phyloP scores from a whole-genome alignment of 1,284 basidiomycete species.

The Gymnopus androsaceus region DNA sequence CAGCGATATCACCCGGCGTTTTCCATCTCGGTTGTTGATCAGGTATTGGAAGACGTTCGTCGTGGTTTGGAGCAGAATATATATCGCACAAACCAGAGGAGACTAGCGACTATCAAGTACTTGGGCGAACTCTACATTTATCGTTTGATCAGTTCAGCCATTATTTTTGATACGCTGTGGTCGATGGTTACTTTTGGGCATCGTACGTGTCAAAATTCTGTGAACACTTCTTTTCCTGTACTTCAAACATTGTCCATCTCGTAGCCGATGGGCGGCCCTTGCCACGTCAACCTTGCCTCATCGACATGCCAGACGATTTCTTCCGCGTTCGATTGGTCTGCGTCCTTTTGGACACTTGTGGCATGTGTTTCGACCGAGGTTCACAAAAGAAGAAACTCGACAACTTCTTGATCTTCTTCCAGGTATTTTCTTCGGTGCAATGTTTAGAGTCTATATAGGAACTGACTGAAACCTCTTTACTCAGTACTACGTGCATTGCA shows the following conservation, averaged over 20 bases:
- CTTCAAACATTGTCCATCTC: slow-evolving; percentile 16
- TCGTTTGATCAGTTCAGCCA: slow-evolving; percentile 84
- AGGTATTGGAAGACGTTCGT: slow-evolving; percentile 91
- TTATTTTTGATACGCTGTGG: slow-evolving; percentile 96
- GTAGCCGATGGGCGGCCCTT: slow-evolving; percentile 86
- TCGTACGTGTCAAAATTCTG: slow-evolving; percentile 57
- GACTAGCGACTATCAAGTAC: slow-evolving; percentile 90
- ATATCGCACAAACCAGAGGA: slow-evolving; percentile 93
- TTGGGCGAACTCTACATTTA: slow-evolving; percentile 98
- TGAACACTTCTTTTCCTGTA: background rate
- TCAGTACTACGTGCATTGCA: slow-evolving; percentile 88
- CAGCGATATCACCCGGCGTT: slow-evolving; percentile 92
- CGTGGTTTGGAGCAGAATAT: slow-evolving; percentile 91
- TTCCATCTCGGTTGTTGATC: slow-evolving; percentile 86
- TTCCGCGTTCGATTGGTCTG: slow-evolving; percentile 94
- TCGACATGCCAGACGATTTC: slow-evolving; percentile 95
- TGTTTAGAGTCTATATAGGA: too few species aligned
- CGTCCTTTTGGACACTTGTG: slow-evolving; percentile 91
- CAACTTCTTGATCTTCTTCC: slow-evolving; percentile 90
- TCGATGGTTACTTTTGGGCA: slow-evolving; percentile 95
- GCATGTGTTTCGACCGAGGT: slow-evolving; percentile 96
- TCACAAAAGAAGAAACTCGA: slow-evolving; percentile 90
- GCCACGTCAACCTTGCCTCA: slow-evolving; percentile 73
- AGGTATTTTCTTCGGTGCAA: slow-evolving; percentile 51
- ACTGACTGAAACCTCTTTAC: slow-evolving; percentile 15